These are phyloP conservation scores for Gloeopeniophorella convolvens DNA, from an alignment of 768 basidiomycete species.

Conservation along the genomic window DNA sequence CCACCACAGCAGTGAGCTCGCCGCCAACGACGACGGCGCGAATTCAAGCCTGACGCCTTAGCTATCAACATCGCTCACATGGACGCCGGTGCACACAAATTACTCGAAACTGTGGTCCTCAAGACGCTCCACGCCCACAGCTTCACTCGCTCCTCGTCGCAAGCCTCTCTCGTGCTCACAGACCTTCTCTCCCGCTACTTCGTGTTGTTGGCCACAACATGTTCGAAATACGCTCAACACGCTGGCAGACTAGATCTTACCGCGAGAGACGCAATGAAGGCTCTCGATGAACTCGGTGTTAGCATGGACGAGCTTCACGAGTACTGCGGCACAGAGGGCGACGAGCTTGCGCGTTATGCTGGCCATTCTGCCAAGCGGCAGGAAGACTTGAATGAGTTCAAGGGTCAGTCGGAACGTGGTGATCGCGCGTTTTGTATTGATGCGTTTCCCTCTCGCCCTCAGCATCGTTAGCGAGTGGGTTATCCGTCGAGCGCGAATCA, in stretches of 20 bases:
- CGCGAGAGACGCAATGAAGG: constrained; percentile 53
- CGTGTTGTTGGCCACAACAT: constrained; percentile 54
- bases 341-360: constrained; percentile 63
- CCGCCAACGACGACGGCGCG: constrained; percentile 16
- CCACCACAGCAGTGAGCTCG: constrained; percentile 22
- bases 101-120: constrained; percentile 61
- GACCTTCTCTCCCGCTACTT: constrained; percentile 75
- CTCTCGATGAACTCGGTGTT: constrained; percentile 71
- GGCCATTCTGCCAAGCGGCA: constrained; percentile 54
- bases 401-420: constrained; percentile 42
- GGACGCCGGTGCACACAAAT: constrained; percentile 50
- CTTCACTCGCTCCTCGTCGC: constrained; percentile 70
- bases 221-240: constrained; percentile 68
- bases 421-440: constrained; percentile 23
- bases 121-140: constrained; percentile 71
- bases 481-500: constrained; percentile 46
- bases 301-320: constrained; percentile 62
- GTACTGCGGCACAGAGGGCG: constrained; percentile 59
- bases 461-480: constrained; percentile 59
- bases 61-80: constrained; percentile 26
- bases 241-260: constrained; percentile 58
- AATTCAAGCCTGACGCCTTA: background rate
- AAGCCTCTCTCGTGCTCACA: constrained; percentile 63
- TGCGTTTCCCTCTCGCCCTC: constrained; percentile 24
- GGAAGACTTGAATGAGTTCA: constrained; percentile 70